Percentiles rank a stretch among this genome's conserved stretches.
phyloP scores from a whole-genome alignment of 768 basidiomycete genomes.

The Saitozyma sp. region DNA sequence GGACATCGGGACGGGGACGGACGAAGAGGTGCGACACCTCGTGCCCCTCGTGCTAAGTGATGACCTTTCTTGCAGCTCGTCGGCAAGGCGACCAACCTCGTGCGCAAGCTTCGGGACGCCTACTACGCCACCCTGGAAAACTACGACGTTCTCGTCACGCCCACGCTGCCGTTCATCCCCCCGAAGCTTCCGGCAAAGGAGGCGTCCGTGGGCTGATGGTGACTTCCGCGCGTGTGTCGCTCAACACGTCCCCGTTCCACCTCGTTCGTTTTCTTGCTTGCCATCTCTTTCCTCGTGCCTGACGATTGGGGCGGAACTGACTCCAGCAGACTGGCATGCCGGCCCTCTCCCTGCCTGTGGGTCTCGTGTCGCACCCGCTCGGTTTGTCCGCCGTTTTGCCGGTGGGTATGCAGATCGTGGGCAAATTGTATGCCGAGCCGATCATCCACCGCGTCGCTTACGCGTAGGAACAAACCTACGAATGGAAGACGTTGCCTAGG shows the following conservation, averaged over 20 bases:
- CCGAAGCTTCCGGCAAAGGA: constrained; percentile 10
- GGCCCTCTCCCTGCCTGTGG: constrained; percentile 56
- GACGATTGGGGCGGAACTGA: too few relatives aligned
- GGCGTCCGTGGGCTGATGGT: constrained; percentile 44
- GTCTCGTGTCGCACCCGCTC: constrained; percentile 44
- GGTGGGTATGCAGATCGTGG: constrained; percentile 58
- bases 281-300: too few relatives aligned
- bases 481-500: constrained; percentile 20
- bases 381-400: constrained; percentile 47
- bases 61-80: constrained; percentile 9
- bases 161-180: constrained; percentile 44
- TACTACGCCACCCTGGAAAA: constrained; percentile 50
- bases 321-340: constrained; percentile 53
- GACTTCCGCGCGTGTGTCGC: constrained; percentile 28
- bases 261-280: constrained; percentile 17
- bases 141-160: constrained; percentile 54
- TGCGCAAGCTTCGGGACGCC: constrained; percentile 53
- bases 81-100: constrained; percentile 55
- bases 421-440: constrained; percentile 40
- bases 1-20: too few relatives aligned
- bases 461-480: constrained; percentile 30
- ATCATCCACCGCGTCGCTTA: constrained; percentile 37
- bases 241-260: constrained; percentile 35
- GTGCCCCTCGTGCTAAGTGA: too few relatives aligned
- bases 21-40: too few relatives aligned